phyloP scores from a whole-genome alignment of 352 stramenopile species.

The Phytophthora podocarpi region DNA sequence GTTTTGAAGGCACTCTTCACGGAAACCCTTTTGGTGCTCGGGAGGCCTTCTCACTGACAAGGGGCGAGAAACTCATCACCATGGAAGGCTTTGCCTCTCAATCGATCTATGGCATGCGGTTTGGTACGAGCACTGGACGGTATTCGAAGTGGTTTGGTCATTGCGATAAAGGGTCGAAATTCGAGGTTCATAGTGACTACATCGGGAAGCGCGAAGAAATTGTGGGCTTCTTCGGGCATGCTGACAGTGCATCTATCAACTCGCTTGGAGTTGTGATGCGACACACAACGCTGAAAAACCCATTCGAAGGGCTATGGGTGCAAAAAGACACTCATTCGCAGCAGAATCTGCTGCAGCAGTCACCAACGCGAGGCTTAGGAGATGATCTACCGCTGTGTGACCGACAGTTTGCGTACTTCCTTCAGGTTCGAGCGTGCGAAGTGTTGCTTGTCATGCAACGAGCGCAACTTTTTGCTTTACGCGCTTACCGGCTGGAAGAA shows the following conservation, averaged over 20 bases:
- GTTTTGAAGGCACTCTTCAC: constrained; percentile 53
- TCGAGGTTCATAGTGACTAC: constrained; percentile 67
- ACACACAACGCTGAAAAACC: constrained; percentile 69
- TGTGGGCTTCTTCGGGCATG: constrained; percentile 68
- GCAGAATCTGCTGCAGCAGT: constrained; percentile 14
- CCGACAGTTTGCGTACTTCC: constrained; percentile 80
- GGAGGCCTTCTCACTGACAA: constrained; percentile 59
- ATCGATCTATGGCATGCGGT: constrained; percentile 69
- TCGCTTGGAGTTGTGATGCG: constrained; percentile 69
- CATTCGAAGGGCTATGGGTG: constrained; percentile 83
- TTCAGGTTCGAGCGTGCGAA: constrained; percentile 79
- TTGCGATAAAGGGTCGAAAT: constrained; percentile 69
- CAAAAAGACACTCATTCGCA: constrained; percentile 30
- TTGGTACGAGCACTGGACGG: constrained; percentile 56
- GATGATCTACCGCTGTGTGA: constrained; percentile 54
- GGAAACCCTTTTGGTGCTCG: constrained; percentile 76
- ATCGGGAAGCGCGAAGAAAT: constrained; percentile 65
- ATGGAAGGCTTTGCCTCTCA: constrained; percentile 80
- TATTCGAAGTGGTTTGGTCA: constrained; percentile 84
- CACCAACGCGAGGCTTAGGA: constrained; percentile 1
- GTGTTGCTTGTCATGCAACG: constrained; percentile 66
- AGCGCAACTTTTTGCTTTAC: constrained; percentile 59
- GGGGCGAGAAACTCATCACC: constrained; percentile 61
- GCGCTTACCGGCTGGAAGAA: constrained; percentile 48
- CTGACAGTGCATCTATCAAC: constrained; percentile 66